Percentiles rank a stretch among this genome's conserved stretches.
phyloP scores from a whole-genome alignment of 1,284 basidiomycete genomes.

The Erythrobasidium hasegawianum region DNA sequence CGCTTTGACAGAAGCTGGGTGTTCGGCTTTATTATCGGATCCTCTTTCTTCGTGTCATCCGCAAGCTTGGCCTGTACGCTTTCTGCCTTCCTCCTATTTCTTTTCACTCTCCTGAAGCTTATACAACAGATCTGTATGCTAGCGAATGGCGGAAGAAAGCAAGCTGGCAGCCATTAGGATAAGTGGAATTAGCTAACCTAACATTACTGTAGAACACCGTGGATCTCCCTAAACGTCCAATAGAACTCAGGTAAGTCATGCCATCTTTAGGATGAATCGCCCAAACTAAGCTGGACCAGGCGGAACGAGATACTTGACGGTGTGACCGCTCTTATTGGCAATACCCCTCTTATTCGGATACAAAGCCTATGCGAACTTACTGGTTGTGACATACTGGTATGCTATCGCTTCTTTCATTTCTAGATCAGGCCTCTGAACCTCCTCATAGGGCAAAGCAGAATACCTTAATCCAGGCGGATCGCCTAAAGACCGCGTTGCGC shows the following conservation, averaged over 20 bases:
- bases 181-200: no score
- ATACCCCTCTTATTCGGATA: conserved; percentile 89
- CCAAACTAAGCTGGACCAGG: conserved; percentile 4
- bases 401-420: conserved; percentile 35
- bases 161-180: neutral
- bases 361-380: conserved; percentile 83
- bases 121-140: conserved; percentile 10
- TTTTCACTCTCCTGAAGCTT: no score
- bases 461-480: conserved; percentile 96
- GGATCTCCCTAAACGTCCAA: conserved; percentile 29
- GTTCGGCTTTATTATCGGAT: conserved; percentile 33
- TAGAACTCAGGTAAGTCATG: conserved; percentile 28
- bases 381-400: conserved; percentile 79
- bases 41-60: conserved; percentile 29
- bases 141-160: conserved; percentile 29
- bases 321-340: conserved; percentile 65
- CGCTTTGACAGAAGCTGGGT: conserved; percentile 27
- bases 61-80: conserved; percentile 29
- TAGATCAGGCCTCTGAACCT: neutral
- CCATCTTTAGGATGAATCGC: neutral
- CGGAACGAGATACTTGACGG: conserved; percentile 50
- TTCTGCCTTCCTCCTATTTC: neutral
- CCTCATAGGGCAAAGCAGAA: conserved; percentile 77
- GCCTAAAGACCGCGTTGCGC: conserved; percentile 92
- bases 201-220: conserved; percentile 6